phyloP scores from a whole-genome alignment of 306 rosid species.

The Benincasa hispida region DNA sequence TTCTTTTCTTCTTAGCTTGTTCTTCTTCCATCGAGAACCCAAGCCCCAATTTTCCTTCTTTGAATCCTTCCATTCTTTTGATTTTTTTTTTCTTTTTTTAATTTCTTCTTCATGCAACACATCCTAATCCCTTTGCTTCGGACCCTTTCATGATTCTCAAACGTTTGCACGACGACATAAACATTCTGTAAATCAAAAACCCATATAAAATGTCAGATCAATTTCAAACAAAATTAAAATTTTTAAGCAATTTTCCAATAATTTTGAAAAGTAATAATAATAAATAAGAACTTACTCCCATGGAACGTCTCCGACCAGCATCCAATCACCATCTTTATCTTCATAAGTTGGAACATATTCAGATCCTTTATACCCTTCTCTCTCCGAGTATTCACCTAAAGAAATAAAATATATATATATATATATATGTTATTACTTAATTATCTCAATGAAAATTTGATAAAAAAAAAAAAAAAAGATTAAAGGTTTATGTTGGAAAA shows the following conservation, averaged over 20 bases:
- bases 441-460: too few relatives aligned
- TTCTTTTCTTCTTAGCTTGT: neutral
- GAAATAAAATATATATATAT: too few relatives aligned
- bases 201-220: neutral
- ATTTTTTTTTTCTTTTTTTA: neutral
- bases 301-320: slow-evolving; percentile 97
- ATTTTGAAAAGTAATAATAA: neutral
- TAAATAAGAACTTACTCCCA: slow-evolving; percentile 57
- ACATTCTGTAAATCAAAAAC: slow-evolving; percentile 46
- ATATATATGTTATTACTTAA: too few relatives aligned
- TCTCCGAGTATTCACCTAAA: slow-evolving; percentile 64
- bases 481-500: neutral
- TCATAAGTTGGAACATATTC: slow-evolving; percentile 80
- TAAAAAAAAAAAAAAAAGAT: neutral
- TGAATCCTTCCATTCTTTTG: neutral
- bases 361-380: slow-evolving; percentile 85
- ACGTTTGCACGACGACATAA: slow-evolving; percentile 75
- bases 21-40: slow-evolving; percentile 51
- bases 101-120: slow-evolving; percentile 34
- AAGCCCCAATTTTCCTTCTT: slow-evolving; percentile 19
- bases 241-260: neutral
- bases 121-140: slow-evolving; percentile 76
- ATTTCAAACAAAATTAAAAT: neutral
- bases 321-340: slow-evolving; percentile 94
- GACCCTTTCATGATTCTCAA: slow-evolving; percentile 86